Percentiles rank a stretch among this genome's conserved stretches.
phyloP scores from a whole-genome alignment of 2,329 filamentous ascomycete genomes.

The Herpotrichia juniperi region DNA sequence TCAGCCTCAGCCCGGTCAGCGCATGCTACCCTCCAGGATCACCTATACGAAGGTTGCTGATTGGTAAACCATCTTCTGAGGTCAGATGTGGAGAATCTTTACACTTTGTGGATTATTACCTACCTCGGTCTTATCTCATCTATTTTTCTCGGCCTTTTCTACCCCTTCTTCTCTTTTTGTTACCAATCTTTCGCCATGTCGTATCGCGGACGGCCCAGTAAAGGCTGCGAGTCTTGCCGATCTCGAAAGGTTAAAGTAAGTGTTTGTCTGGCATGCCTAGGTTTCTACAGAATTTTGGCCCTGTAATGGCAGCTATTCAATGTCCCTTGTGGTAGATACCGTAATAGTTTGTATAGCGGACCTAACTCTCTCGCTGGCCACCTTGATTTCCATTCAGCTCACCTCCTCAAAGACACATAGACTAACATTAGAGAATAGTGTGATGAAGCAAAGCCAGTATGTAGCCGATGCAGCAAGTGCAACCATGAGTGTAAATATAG shows the following conservation, averaged over 20 bases:
- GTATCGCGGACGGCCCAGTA: constrained; percentile 43
- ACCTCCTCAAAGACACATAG: background rate
- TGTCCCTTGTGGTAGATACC: no score
- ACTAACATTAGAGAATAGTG: constrained; percentile 23
- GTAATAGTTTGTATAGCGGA: no score
- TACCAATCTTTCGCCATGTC: constrained; percentile 32
- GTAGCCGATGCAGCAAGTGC: constrained; percentile 36
- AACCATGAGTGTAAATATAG: constrained; percentile 38
- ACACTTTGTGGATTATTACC: no score
- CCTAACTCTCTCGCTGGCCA: no score
- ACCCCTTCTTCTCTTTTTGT: background rate
- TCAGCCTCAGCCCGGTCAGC: background rate
- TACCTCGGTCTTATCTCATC: background rate
- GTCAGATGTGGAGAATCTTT: background rate
- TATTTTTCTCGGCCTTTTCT: background rate
- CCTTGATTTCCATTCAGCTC: background rate
- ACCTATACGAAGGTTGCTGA: background rate
- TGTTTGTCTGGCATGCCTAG: background rate
- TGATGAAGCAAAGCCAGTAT: constrained; percentile 38
- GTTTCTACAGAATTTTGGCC: background rate
- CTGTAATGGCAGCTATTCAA: no score
- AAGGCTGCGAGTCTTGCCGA: constrained; percentile 42
- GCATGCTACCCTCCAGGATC: no score
- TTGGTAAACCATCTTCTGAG: background rate
- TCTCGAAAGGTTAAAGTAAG: constrained; percentile 42